Evolutionary conservation across 345 rosid genomes (phyloP), one percentile per base, ranked within the genome.

Genomic region (Hibiscus mutabilis): DNA sequence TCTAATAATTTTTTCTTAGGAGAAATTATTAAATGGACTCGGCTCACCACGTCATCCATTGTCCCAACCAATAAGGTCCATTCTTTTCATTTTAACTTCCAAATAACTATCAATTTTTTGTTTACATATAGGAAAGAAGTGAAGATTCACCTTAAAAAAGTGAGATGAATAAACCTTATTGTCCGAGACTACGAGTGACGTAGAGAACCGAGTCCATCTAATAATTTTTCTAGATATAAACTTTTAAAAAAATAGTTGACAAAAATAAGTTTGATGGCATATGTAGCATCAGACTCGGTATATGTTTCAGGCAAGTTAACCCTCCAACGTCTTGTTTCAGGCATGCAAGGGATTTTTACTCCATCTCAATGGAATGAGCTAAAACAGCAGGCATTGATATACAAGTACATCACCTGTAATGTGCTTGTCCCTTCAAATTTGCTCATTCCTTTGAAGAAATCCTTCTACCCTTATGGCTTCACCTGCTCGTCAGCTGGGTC

Each of bases 311-410:
- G 11, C 7, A 35, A 35, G 40, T 35, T 35, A 35, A 35, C 40
- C 40, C 7, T 6, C 40, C 9, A 6, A 1, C 6, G 40, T 35
- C 9, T 35, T 64, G 59, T 71, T 72, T 78, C 82, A 81, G 89
- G 88, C 83, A 80, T 85, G 91, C 88, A 90, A 78, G 93, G 83
- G 19, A 33, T 68, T 68, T 68, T 79, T 35, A 52, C 69, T 60
- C 80, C 84, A 61, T 77, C 87, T 60, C 95, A 91, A 67, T 82
- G 84, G 92, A 83, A 83, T 62, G 97, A 91, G 77, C 75, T 91
- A 42, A 84, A 89, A 67, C 89, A 85, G 47, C 95, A 91, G 69
- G 84, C 88, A 15, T 79, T 82, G 87, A 91, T 91, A 83, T 89
- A 78, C 82, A 87, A 86, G 76, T 84, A 87, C 81, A 80, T 89